A percentile compares a stretch with the other conserved stretches of the same genome.
These are phyloP conservation scores for Arthrobotrys pseudoclavata DNA, from an alignment of 2,329 filamentous ascomycete species.

Conservation along the genomic window DNA sequence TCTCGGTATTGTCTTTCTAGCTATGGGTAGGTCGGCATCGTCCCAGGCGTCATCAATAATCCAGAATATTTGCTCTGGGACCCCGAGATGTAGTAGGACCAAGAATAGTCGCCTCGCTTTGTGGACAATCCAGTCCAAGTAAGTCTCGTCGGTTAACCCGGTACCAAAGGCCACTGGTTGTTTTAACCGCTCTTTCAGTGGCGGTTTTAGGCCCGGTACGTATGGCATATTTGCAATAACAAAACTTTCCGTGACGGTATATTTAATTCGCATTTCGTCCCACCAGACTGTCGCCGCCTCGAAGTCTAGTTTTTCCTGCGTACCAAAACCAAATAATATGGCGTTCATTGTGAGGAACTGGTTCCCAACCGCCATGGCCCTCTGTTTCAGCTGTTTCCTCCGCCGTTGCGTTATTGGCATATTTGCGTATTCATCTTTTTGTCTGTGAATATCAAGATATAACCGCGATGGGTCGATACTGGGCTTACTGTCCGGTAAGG, in stretches of 20 bases:
- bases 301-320: constrained; percentile 53
- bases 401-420: constrained; percentile 38
- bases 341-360: constrained; percentile 58
- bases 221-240: constrained; percentile 54
- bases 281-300: constrained; percentile 58
- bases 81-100: constrained; percentile 77
- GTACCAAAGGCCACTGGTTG: constrained; percentile 77
- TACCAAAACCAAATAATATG: constrained; percentile 57
- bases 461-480: constrained; percentile 47
- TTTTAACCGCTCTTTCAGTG: constrained; percentile 70
- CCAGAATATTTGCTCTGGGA: constrained; percentile 80
- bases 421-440: constrained; percentile 49
- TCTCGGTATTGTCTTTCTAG: constrained; percentile 75
- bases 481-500: constrained; percentile 47
- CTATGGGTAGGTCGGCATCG: constrained; percentile 79
- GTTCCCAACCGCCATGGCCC: constrained; percentile 45
- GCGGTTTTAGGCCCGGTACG: constrained; percentile 53
- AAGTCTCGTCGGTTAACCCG: constrained; percentile 78
- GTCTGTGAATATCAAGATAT: constrained; percentile 47
- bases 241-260: constrained; percentile 57
- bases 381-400: constrained; percentile 38
- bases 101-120: constrained; percentile 79
- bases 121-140: constrained; percentile 81
- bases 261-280: constrained; percentile 56
- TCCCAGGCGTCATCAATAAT: constrained; percentile 83